phyloP scores from a whole-genome alignment of 1,139 yeast species.

The Lodderomyces margitis region DNA sequence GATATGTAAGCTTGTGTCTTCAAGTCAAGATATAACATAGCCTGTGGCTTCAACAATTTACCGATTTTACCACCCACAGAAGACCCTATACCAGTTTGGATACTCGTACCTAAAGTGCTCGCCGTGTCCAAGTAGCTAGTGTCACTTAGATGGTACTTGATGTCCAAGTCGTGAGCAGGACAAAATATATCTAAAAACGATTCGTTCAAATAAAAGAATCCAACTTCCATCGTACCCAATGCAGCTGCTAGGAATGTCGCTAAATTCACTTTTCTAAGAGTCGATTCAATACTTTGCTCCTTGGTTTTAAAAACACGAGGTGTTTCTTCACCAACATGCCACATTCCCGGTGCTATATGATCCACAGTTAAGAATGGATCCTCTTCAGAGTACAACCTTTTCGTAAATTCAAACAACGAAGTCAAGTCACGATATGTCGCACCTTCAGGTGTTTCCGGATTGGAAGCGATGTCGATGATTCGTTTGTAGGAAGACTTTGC shows the following conservation, averaged over 20 bases:
- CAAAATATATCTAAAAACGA: conserved; percentile 82
- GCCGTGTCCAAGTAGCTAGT: conserved; percentile 7
- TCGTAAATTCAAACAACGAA: conserved; percentile 72
- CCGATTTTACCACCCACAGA: conserved; percentile 44
- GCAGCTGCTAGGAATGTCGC: conserved; percentile 87
- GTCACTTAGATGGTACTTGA: conserved; percentile 39
- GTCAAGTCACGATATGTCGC: conserved; percentile 72
- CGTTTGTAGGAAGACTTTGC: conserved; percentile 74
- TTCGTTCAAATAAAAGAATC: conserved; percentile 82
- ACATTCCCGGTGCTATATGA: conserved; percentile 61
- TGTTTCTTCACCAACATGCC: conserved; percentile 62
- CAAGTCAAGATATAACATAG: conserved; percentile 74
- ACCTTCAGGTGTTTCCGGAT: conserved; percentile 69
- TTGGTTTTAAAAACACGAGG: conserved; percentile 57
- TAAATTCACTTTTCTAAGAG: conserved; percentile 78
- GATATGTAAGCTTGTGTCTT: conserved; percentile 95
- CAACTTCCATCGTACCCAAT: conserved; percentile 79
- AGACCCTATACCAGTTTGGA: conserved; percentile 38
- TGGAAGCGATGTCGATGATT: conserved; percentile 68
- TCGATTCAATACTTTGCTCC: conserved; percentile 65
- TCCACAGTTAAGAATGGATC: conserved; percentile 66
- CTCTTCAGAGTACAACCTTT: conserved; percentile 59
- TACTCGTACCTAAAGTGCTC: conserved; percentile 30
- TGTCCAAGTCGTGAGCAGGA: conserved; percentile 53
- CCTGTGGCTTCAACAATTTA: conserved; percentile 75